Conservation (phyloP, 306 rosid species). For the Vicia faba region DNA sequence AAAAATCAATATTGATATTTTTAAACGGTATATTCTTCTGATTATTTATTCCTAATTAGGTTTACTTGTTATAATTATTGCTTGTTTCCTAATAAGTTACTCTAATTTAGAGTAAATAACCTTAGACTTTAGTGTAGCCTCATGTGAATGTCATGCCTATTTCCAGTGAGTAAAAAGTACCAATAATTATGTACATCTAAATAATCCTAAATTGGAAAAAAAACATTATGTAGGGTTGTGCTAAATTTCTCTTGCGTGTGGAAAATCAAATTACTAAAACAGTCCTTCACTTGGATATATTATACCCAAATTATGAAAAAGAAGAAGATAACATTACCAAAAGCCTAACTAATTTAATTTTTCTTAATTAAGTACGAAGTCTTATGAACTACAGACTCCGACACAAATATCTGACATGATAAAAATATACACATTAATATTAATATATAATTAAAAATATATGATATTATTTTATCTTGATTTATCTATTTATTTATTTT, state of each 20-base stretch:
- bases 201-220: constrained; percentile 12
- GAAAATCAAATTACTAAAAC: constrained; percentile 26
- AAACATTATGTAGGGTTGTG: constrained; percentile 29
- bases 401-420: no score
- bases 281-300: constrained; percentile 19
- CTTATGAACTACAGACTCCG: no score
- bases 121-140: not conserved
- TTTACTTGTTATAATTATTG: not conserved
- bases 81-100: constrained; percentile 3
- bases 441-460: no score
- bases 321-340: no score
- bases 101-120: no score
- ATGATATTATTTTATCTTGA: no score
- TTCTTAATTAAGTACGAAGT: no score
- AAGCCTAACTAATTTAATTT: no score
- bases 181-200: constrained; percentile 24
- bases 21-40: no score
- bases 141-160: constrained; percentile 7
- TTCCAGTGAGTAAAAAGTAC: constrained; percentile 9
- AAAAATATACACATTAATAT: no score
- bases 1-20: no score
- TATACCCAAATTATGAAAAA: not conserved
- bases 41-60: constrained; percentile 10
- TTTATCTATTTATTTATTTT: no score
- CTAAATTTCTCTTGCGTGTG: constrained; percentile 39